These are phyloP conservation scores for Coniochaeta pulveracea DNA, from an alignment of 2,329 filamentous ascomycete genomes.

Conservation along the genomic window DNA sequence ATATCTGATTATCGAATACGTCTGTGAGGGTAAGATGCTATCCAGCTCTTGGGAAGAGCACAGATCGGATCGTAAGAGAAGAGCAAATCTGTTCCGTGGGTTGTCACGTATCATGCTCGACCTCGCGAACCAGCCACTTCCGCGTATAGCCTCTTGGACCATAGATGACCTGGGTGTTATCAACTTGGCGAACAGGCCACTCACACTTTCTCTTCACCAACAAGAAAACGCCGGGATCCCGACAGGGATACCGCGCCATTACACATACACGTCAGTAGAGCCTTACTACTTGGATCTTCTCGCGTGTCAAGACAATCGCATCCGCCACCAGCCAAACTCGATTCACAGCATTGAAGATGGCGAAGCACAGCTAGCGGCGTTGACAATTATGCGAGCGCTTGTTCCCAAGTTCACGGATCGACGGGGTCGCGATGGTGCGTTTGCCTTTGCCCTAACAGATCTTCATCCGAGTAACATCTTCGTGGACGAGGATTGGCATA, in stretches of 20 bases:
- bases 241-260: constrained; percentile 3
- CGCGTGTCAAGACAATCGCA: constrained; percentile 4
- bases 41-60: constrained; percentile 2
- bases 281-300: constrained; percentile 3
- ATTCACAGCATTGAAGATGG: constrained; percentile 4
- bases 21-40: constrained; percentile 4
- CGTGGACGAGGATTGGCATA: constrained; percentile 22
- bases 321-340: constrained; percentile 6
- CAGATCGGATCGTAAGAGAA: background rate
- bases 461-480: constrained; percentile 22
- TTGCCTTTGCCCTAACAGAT: constrained; percentile 15
- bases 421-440: background rate
- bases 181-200: constrained; percentile 4
- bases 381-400: constrained; percentile 5
- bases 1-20: constrained; percentile 3
- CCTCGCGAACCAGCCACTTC: background rate
- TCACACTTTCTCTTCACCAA: constrained; percentile 3
- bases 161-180: constrained; percentile 1
- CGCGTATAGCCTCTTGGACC: constrained; percentile 3
- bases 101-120: constrained; percentile 6
- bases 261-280: constrained; percentile 1
- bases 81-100: constrained; percentile 3
- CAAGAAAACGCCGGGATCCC: constrained; percentile 4
- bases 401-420: background rate
- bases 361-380: background rate